Evolutionary conservation across 208 protist species (phyloP).

Genomic region (Wallacemonas collosoma): DNA sequence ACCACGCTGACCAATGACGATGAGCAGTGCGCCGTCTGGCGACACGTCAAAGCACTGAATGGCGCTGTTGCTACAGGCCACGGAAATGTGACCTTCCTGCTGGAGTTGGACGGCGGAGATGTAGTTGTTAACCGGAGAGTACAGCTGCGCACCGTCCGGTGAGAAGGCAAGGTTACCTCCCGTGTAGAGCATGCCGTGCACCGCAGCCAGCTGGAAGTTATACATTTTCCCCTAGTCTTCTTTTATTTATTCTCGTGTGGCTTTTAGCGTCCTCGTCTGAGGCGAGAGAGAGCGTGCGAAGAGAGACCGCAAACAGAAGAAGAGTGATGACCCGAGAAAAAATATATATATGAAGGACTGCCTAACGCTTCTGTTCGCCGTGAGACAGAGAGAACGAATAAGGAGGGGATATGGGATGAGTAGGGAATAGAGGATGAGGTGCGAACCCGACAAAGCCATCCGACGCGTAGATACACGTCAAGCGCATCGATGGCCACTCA

Average conservation of each 20-base stretch:
- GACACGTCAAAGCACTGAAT: slow-evolving; percentile 91
- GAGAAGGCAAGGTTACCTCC: slow-evolving; percentile 89
- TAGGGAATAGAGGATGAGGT: too few species aligned
- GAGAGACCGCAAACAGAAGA: too few species aligned
- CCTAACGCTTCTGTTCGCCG: too few species aligned
- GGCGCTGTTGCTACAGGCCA: slow-evolving; percentile 87
- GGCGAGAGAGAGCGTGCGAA: not conserved
- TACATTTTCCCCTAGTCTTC: slow-evolving; percentile 40
- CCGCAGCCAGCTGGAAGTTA: slow-evolving; percentile 86
- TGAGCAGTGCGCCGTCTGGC: slow-evolving; percentile 78
- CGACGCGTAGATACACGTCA: too few species aligned
- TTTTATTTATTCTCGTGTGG: too few species aligned
- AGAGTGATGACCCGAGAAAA: too few species aligned
- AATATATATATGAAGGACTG: too few species aligned
- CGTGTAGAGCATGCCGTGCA: slow-evolving; percentile 93
- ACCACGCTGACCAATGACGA: slow-evolving; percentile 78
- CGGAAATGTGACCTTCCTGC: slow-evolving; percentile 69
- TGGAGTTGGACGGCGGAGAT: slow-evolving; percentile 80
- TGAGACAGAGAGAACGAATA: too few species aligned
- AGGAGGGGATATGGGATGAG: too few species aligned
- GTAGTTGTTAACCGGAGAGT: slow-evolving; percentile 91
- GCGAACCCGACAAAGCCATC: too few species aligned
- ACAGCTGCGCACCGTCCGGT: slow-evolving; percentile 78
- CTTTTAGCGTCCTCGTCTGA: too few species aligned
- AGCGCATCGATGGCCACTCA: too few species aligned